Evolutionary conservation across 2,329 filamentous ascomycete species (phyloP).

Genomic region (Ascochyta koolunga): DNA sequence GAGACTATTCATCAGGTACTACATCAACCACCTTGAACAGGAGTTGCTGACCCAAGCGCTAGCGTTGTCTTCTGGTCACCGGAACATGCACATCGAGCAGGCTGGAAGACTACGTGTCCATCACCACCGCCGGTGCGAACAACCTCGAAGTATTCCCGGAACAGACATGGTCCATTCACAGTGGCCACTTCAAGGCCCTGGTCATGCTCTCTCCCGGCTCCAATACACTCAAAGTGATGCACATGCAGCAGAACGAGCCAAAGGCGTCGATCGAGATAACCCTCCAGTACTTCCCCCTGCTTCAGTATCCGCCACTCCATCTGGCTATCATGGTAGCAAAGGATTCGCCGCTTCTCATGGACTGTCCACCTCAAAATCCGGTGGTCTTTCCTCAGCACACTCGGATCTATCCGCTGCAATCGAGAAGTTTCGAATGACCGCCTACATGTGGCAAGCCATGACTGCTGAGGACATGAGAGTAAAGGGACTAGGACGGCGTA

Average conservation of each 20-base stretch:
- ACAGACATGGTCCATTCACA: slow-evolving; percentile 43
- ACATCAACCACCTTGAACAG: too few species aligned
- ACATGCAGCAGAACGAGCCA: slow-evolving; percentile 27
- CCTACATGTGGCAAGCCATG: slow-evolving; percentile 46
- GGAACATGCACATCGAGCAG: slow-evolving; percentile 27
- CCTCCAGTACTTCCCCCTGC: slow-evolving; percentile 38
- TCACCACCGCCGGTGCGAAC: slow-evolving; percentile 24
- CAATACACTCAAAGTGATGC: slow-evolving; percentile 30
- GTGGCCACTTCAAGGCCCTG: slow-evolving; percentile 41
- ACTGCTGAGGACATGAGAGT: slow-evolving; percentile 40
- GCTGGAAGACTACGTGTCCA: slow-evolving; percentile 30
- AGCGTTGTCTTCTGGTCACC: slow-evolving; percentile 39
- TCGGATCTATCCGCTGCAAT: slow-evolving; percentile 37
- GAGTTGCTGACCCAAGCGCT: neutral
- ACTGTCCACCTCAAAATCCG: slow-evolving; percentile 38
- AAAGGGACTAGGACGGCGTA: slow-evolving; percentile 34
- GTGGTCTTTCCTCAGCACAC: slow-evolving; percentile 33
- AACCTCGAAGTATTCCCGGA: slow-evolving; percentile 31
- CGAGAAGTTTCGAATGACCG: slow-evolving; percentile 42
- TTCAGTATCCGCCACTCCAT: slow-evolving; percentile 42
- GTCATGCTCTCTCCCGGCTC: slow-evolving; percentile 37
- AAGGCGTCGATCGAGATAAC: slow-evolving; percentile 16
- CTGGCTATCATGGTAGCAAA: slow-evolving; percentile 42
- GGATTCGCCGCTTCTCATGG: slow-evolving; percentile 40
- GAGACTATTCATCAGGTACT: slow-evolving; percentile 37